Evolutionary conservation across 83 land plant genomes (phyloP).

Genomic region (Picea engelmannii): DNA sequence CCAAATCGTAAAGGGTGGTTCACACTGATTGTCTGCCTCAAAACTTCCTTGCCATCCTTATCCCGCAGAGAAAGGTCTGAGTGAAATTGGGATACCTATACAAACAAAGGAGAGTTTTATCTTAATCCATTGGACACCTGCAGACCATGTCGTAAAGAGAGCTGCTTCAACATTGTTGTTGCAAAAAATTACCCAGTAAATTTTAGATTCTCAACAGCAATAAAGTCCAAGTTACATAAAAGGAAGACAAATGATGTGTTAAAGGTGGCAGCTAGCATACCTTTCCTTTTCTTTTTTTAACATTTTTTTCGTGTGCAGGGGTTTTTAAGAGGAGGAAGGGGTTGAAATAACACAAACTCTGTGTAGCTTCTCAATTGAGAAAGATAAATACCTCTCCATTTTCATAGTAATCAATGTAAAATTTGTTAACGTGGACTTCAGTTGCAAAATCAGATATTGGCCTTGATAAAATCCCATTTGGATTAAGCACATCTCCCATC

Average conservation of each 20-base stretch:
- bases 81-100: conserved; percentile 85
- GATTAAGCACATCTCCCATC: conserved; percentile 76
- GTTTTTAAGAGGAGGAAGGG: background rate
- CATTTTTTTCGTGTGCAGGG: background rate
- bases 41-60: conserved; percentile 58
- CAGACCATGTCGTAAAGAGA: background rate
- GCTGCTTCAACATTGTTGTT: background rate
- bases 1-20: conserved; percentile 89
- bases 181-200: background rate
- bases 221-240: background rate
- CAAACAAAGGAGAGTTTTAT: background rate
- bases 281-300: background rate
- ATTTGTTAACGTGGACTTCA: conserved; percentile 83
- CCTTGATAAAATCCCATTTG: conserved; percentile 70
- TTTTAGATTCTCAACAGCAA: background rate
- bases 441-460: conserved; percentile 65
- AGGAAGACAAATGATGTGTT: background rate
- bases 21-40: conserved; percentile 84
- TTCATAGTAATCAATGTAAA: conserved; percentile 89
- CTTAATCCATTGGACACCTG: background rate
- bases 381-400: conserved; percentile 75
- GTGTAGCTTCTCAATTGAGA: background rate
- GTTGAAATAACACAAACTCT: background rate
- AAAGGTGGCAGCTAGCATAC: background rate
- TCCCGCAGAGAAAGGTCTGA: conserved; percentile 74